These are phyloP conservation scores for Mycena olivaceomarginata DNA, from an alignment of 768 basidiomycete genomes.

Conservation along the genomic window DNA sequence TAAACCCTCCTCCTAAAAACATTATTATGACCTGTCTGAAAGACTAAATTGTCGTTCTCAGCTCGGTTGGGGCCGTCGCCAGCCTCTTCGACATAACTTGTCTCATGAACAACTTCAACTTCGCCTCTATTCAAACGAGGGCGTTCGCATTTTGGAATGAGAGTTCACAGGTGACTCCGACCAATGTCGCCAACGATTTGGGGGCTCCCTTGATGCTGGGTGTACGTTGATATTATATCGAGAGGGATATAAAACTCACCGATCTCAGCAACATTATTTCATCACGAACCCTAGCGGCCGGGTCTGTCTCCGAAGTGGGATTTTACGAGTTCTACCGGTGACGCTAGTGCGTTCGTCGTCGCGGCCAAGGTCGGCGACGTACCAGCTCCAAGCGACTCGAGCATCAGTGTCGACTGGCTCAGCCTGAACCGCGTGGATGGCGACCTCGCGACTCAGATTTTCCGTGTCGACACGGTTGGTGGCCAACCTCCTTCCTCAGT, in stretches of 20 bases:
- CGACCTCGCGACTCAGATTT: no score
- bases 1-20: neutral
- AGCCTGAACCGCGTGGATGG: neutral
- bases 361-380: no score
- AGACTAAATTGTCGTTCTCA: neutral
- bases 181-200: neutral
- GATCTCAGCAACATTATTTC: no score
- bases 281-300: no score
- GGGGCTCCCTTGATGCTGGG: neutral
- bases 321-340: no score
- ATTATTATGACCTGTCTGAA: neutral
- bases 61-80: neutral
- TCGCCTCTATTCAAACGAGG: neutral
- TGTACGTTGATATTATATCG: no score
- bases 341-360: no score
- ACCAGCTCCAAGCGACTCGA: no score
- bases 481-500: no score
- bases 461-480: no score
- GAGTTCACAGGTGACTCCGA: neutral
- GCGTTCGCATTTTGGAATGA: neutral
- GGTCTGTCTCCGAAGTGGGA: no score
- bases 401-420: conserved; percentile 1
- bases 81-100: neutral
- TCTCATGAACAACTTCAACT: neutral
- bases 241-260: no score